Evolutionary conservation across 176 grass and related monocot species (phyloP).

Genomic region (Rhipidocladum racemiflorum): DNA sequence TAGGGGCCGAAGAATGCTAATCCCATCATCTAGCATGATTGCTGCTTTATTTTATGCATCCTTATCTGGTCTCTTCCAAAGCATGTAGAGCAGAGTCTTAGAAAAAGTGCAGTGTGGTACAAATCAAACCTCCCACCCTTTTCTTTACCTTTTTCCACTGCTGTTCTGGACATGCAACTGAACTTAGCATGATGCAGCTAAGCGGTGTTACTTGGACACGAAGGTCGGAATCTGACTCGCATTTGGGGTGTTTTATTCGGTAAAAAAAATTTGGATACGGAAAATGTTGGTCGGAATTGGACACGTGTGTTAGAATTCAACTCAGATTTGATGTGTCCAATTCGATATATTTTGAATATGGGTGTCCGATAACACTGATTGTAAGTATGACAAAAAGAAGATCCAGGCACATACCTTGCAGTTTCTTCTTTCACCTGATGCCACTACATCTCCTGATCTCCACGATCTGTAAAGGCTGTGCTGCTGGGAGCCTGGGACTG

Average conservation of each 20-base stretch:
- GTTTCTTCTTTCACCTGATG: conserved; percentile 20
- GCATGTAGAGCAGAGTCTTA: background rate
- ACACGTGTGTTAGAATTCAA: no score
- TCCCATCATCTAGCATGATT: conserved; percentile 29
- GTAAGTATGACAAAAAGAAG: conserved; percentile 17
- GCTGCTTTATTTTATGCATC: conserved; percentile 7
- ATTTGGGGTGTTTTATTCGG: no score
- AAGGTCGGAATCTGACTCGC: no score
- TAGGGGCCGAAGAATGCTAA: background rate
- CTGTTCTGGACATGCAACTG: background rate
- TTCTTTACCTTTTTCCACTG: conserved; percentile 5
- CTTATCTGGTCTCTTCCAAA: background rate
- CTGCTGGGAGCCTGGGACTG: background rate
- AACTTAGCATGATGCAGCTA: background rate
- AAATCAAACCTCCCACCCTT: background rate
- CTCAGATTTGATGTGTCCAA: no score
- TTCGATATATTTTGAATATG: no score
- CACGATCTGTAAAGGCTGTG: conserved; percentile 33
- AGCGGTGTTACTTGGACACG: no score
- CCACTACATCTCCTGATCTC: background rate
- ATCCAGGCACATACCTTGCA: background rate
- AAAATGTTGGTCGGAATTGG: no score
- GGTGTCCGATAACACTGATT: no score
- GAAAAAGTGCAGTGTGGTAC: background rate
- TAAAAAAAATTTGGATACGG: no score